Conservation (phyloP, 257 asterid genomes). For the Plantago ovata region DNA sequence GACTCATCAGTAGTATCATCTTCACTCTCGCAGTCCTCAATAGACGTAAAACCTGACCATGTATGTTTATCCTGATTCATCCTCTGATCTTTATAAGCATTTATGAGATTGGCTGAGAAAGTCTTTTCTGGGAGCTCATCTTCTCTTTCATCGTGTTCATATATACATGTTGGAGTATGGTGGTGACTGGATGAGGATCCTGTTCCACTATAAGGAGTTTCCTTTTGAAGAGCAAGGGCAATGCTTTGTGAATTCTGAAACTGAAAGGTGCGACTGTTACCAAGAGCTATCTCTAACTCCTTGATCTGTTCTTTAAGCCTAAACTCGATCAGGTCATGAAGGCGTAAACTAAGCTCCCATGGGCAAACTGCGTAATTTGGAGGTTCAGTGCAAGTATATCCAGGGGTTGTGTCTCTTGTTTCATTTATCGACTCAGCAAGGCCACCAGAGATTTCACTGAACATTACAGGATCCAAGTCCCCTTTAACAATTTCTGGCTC, state of each 20-base stretch:
- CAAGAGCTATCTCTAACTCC: slow-evolving; percentile 56
- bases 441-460: slow-evolving; percentile 11
- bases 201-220: slow-evolving; percentile 23
- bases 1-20: slow-evolving; percentile 33
- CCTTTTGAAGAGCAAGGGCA: slow-evolving; percentile 17
- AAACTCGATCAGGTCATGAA: slow-evolving; percentile 58
- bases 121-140: slow-evolving; percentile 15
- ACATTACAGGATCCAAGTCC: slow-evolving; percentile 30
- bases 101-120: neutral
- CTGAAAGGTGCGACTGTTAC: slow-evolving; percentile 23
- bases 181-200: slow-evolving; percentile 30
- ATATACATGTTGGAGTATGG: slow-evolving; percentile 24
- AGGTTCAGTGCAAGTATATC: slow-evolving; percentile 25
- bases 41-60: slow-evolving; percentile 19
- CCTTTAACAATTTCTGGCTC: slow-evolving; percentile 39
- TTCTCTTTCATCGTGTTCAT: slow-evolving; percentile 16
- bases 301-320: slow-evolving; percentile 47
- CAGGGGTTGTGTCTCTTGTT: slow-evolving; percentile 20
- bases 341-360: slow-evolving; percentile 51
- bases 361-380: slow-evolving; percentile 58
- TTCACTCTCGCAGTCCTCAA: slow-evolving; percentile 30
- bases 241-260: slow-evolving; percentile 24
- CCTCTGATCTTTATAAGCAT: neutral
- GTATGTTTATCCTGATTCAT: slow-evolving; percentile 13
- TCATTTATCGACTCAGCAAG: slow-evolving; percentile 26